These are phyloP conservation scores for Citrus glauca DNA, from an alignment of 345 rosid species.

Conservation along the genomic window DNA sequence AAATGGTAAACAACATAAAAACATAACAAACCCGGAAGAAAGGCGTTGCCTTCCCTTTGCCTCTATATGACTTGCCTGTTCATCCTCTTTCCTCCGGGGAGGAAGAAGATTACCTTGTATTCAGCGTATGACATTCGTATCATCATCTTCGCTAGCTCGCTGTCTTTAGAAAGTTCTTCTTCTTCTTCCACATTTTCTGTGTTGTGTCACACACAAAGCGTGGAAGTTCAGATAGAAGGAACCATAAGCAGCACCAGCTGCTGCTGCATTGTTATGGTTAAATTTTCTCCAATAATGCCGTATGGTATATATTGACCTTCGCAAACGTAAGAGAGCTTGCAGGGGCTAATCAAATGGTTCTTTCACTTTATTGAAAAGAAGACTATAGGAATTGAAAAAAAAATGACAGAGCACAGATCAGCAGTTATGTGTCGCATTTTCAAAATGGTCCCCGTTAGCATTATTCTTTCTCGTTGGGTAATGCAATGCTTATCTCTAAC, in stretches of 20 bases:
- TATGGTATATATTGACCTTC: conserved; percentile 8
- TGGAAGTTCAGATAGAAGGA: neutral
- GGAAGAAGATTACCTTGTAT: neutral
- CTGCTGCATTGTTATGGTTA: neutral
- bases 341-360: neutral
- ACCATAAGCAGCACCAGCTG: conserved; percentile 1
- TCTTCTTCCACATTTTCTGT: conserved; percentile 5
- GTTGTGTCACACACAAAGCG: neutral
- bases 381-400: neutral
- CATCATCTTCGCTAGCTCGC: neutral
- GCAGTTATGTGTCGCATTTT: neutral
- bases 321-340: neutral
- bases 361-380: conserved; percentile 1
- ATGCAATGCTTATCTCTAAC: conserved; percentile 2
- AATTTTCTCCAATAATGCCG: neutral
- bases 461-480: neutral
- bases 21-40: conserved; percentile 13
- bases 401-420: conserved; percentile 2
- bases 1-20: neutral
- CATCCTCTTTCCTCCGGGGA: neutral
- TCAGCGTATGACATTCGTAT: neutral
- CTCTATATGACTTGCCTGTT: conserved; percentile 21
- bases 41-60: conserved; percentile 28
- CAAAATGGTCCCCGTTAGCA: conserved; percentile 10
- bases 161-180: neutral